These are phyloP conservation scores for Conticribra weissflogii DNA, from an alignment of 108 stramenopile genomes.

Conservation along the genomic window DNA sequence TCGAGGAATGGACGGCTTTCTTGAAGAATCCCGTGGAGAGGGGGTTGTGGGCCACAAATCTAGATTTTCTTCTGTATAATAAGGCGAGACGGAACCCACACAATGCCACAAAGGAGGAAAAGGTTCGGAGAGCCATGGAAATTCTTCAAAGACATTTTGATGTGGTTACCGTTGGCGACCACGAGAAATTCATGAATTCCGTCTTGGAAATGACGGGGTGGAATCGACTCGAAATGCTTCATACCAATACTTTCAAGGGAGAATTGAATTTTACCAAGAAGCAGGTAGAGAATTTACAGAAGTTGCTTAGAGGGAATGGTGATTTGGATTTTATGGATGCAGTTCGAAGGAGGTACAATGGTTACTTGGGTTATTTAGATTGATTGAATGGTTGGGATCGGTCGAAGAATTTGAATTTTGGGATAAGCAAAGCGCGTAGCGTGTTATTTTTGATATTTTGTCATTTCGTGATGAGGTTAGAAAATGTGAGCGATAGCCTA, in stretches of 20 bases:
- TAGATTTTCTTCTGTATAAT: conserved; percentile 5
- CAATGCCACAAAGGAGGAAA: conserved; percentile 8
- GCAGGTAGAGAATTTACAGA: conserved; percentile 15
- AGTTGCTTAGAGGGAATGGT: conserved; percentile 14
- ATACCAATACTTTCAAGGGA: conserved; percentile 2
- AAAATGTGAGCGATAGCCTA: too few relatives aligned
- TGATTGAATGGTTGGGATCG: too few relatives aligned
- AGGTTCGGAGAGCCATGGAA: conserved; percentile 14
- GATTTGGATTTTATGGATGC: conserved; percentile 20
- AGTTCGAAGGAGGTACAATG: too few relatives aligned
- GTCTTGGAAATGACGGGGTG: conserved; percentile 19
- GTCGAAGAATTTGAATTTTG: too few relatives aligned
- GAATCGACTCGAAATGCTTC: conserved; percentile 10
- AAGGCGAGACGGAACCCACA: neutral
- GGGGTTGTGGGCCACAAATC: neutral
- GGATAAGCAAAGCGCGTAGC: too few relatives aligned
- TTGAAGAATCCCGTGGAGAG: neutral
- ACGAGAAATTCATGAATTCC: conserved; percentile 6
- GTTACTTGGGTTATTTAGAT: too few relatives aligned
- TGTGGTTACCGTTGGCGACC: conserved; percentile 16
- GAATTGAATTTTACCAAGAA: conserved; percentile 17
- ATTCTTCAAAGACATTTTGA: conserved; percentile 17
- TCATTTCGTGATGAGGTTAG: too few relatives aligned
- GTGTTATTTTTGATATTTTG: too few relatives aligned
- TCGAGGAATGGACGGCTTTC: neutral